Conservation (phyloP, 176 grass and related monocot species). For the Puccinellia tenuiflora region DNA sequence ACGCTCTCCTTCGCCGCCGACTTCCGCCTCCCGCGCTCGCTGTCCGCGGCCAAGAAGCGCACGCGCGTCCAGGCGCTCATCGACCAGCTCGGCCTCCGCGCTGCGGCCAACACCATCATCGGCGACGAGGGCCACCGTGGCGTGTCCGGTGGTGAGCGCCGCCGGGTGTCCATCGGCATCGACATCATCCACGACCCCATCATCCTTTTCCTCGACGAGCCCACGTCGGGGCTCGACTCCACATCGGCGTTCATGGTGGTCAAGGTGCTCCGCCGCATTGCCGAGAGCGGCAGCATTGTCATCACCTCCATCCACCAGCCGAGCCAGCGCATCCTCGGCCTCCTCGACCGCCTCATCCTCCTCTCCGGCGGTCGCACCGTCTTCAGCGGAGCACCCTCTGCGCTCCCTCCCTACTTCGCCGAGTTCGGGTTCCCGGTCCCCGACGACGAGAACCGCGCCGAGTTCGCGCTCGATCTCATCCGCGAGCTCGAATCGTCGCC, state of each 20-base stretch:
- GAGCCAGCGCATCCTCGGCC: slow-evolving; percentile 69
- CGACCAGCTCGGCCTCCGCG: slow-evolving; percentile 77
- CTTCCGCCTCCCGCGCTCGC: slow-evolving; percentile 75
- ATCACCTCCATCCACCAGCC: slow-evolving; percentile 96
- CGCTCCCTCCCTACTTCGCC: slow-evolving; percentile 60
- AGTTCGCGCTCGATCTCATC: slow-evolving; percentile 88
- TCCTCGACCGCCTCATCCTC: slow-evolving; percentile 68
- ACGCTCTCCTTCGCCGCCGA: slow-evolving; percentile 91
- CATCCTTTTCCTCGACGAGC: slow-evolving; percentile 92
- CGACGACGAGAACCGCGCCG: slow-evolving; percentile 70
- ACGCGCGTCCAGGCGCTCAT: slow-evolving; percentile 73
- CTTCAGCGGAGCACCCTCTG: slow-evolving; percentile 48
- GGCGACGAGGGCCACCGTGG: slow-evolving; percentile 94
- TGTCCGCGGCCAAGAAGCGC: slow-evolving; percentile 69
- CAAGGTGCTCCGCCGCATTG: slow-evolving; percentile 81
- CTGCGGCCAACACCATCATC: slow-evolving; percentile 75
- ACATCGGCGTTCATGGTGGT: slow-evolving; percentile 90
- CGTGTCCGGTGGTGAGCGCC: slow-evolving; percentile 81
- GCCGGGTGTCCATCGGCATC: slow-evolving; percentile 76
- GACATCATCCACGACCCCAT: slow-evolving; percentile 96
- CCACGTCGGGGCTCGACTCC: slow-evolving; percentile 94
- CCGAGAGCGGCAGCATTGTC: slow-evolving; percentile 79
- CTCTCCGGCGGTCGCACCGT: slow-evolving; percentile 68
- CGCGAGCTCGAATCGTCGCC: slow-evolving; percentile 67
- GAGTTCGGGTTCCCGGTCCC: slow-evolving; percentile 63